phyloP scores from a whole-genome alignment of 176 grass and related monocot species.

The Melocanna baccifera region DNA sequence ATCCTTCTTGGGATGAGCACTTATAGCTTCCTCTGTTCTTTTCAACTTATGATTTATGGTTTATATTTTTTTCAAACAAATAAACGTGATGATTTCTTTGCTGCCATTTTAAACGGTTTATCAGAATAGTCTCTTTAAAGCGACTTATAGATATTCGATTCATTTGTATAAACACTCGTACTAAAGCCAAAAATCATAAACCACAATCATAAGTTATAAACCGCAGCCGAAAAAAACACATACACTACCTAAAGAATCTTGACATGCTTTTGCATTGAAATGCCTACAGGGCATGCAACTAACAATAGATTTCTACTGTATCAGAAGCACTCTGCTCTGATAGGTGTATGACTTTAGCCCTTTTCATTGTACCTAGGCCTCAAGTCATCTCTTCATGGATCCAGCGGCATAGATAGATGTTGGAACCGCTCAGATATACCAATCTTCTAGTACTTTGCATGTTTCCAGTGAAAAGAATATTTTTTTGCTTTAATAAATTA shows the following conservation, averaged over 20 bases:
- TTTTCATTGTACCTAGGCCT: too few species aligned
- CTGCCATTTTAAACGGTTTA: too few species aligned
- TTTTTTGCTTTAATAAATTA: background rate
- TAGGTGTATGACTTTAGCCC: background rate
- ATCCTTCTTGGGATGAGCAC: constrained; percentile 21
- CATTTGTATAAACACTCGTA: too few species aligned
- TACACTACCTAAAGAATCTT: constrained; percentile 12
- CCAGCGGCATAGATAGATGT: background rate
- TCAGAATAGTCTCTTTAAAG: too few species aligned
- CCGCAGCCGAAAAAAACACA: too few species aligned
- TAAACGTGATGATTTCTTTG: too few species aligned
- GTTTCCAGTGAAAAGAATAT: background rate
- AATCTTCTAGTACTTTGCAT: background rate
- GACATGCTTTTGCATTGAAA: background rate
- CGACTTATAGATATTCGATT: too few species aligned
- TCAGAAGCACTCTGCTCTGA: background rate
- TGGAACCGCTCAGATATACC: background rate
- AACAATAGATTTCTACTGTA: background rate
- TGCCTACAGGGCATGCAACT: background rate
- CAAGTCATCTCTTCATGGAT: background rate
- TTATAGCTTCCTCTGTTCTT: too few species aligned
- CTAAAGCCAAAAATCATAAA: too few species aligned
- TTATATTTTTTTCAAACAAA: too few species aligned
- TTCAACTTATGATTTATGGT: too few species aligned
- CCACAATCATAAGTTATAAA: too few species aligned